phyloP scores from a whole-genome alignment of 768 basidiomycete genomes.

The Tricholoma hemisulphureum region DNA sequence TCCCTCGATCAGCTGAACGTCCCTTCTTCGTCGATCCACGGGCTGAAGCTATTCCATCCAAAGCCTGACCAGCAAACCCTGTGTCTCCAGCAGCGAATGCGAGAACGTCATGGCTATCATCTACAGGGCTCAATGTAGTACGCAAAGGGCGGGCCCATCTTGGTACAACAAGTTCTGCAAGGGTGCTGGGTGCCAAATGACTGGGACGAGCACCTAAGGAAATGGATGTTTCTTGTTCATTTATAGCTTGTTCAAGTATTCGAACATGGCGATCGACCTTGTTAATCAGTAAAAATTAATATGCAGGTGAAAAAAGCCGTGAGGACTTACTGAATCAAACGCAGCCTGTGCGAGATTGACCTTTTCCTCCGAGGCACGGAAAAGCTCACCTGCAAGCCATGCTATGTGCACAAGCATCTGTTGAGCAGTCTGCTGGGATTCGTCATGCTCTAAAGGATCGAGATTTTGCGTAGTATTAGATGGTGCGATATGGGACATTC shows the following conservation, averaged over 20 bases:
- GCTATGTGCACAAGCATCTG: slow-evolving; percentile 59
- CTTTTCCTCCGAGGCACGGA: slow-evolving; percentile 73
- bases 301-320: neutral
- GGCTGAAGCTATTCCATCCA: neutral
- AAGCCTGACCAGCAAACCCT: neutral
- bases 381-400: slow-evolving; percentile 54
- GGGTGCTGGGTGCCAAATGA: slow-evolving; percentile 45
- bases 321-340: slow-evolving; percentile 59
- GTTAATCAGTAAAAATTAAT: slow-evolving; percentile 8
- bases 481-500: neutral
- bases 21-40: neutral
- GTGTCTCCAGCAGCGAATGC: neutral
- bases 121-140: slow-evolving; percentile 42
- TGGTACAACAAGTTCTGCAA: slow-evolving; percentile 62
- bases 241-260: slow-evolving; percentile 67
- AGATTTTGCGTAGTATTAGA: slow-evolving; percentile 12
- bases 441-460: slow-evolving; percentile 20
- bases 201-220: slow-evolving; percentile 37
- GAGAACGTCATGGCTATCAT: slow-evolving; percentile 23
- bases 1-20: neutral
- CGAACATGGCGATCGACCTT: slow-evolving; percentile 81
- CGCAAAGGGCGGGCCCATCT: slow-evolving; percentile 48
- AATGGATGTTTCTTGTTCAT: slow-evolving; percentile 42
- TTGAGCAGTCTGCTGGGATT: slow-evolving; percentile 39
- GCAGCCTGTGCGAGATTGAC: slow-evolving; percentile 70